A percentile compares a stretch with the other conserved stretches of the same genome.
Evolutionary conservation across 306 rosid species (phyloP).

Genomic region (Cotoneaster glaucophyllus): DNA sequence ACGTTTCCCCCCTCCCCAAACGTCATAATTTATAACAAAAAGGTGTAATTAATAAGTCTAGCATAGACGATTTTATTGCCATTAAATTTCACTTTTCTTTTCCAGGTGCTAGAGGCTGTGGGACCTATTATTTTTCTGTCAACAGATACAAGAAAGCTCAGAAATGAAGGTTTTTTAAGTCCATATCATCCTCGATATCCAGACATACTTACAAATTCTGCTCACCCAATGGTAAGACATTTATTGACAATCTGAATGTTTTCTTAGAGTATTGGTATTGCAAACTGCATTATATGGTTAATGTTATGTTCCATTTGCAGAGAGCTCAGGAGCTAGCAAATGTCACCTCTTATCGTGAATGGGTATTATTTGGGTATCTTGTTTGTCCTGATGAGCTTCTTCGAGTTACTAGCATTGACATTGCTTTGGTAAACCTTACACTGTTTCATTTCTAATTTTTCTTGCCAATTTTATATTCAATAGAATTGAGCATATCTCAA

Average conservation of each 20-base stretch:
- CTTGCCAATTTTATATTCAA: slow-evolving; percentile 8
- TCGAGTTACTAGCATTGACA: slow-evolving; percentile 96
- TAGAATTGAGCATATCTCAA: slow-evolving; percentile 10
- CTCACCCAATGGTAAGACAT: slow-evolving; percentile 83
- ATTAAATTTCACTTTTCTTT: slow-evolving; percentile 3
- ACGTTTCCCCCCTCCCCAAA: neutral
- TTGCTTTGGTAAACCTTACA: slow-evolving; percentile 69
- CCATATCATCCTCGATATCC: slow-evolving; percentile 99
- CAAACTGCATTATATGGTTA: slow-evolving; percentile 12
- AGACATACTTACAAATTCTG: slow-evolving; percentile 96
- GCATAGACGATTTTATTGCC: neutral
- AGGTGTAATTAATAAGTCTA: neutral
- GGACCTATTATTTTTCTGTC: slow-evolving; percentile 95
- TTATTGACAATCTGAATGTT: neutral
- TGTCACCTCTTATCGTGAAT: slow-evolving; percentile 93
- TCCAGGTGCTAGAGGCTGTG: slow-evolving; percentile 92
- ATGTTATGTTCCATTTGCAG: slow-evolving; percentile 37
- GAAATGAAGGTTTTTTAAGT: slow-evolving; percentile 97
- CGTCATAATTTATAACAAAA: neutral
- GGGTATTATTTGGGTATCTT: slow-evolving; percentile 97
- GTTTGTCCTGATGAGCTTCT: slow-evolving; percentile 99
- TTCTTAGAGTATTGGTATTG: slow-evolving; percentile 1
- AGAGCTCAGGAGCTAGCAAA: slow-evolving; percentile 99
- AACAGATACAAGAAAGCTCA: slow-evolving; percentile 92
- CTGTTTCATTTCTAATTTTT: slow-evolving; percentile 5